Evolutionary conservation across 192 early-diverging fungal species (phyloP).

Genomic region (Geosiphon pyriformis): DNA sequence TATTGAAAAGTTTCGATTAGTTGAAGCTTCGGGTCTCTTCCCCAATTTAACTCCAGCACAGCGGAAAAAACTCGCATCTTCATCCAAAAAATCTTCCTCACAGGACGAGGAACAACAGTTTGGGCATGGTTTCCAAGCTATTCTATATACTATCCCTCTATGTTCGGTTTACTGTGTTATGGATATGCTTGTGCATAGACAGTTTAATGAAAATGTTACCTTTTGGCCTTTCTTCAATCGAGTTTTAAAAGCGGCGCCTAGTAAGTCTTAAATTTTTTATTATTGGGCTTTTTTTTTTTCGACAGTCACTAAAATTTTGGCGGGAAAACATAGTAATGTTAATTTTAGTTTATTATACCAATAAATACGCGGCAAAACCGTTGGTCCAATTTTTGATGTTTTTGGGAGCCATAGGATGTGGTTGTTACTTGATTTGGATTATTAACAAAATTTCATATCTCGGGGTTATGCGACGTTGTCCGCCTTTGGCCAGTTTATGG

Average conservation of each 20-base stretch:
- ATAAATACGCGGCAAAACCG: slow-evolving; percentile 3
- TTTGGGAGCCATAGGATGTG: slow-evolving; percentile 37
- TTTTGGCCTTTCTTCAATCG: slow-evolving; percentile 8
- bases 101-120: neutral
- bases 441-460: slow-evolving; percentile 51
- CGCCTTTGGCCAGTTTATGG: slow-evolving; percentile 63
- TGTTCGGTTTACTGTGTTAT: slow-evolving; percentile 23
- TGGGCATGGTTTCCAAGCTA: slow-evolving; percentile 11
- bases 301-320: neutral
- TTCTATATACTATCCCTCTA: slow-evolving; percentile 24
- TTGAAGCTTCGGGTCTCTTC: slow-evolving; percentile 33
- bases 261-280: slow-evolving; percentile 3
- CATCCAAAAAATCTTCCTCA: neutral
- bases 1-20: slow-evolving; percentile 31
- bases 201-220: slow-evolving; percentile 12
- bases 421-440: slow-evolving; percentile 53
- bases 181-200: slow-evolving; percentile 23
- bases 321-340: neutral
- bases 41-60: slow-evolving; percentile 27
- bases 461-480: slow-evolving; percentile 60
- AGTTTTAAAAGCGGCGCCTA: slow-evolving; percentile 9
- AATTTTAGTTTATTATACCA: slow-evolving; percentile 23
- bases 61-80: neutral
- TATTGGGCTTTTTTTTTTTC: neutral
- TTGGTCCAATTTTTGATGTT: slow-evolving; percentile 41